Evolutionary conservation across 345 rosid genomes (phyloP).

Genomic region (Acer saccharum): DNA sequence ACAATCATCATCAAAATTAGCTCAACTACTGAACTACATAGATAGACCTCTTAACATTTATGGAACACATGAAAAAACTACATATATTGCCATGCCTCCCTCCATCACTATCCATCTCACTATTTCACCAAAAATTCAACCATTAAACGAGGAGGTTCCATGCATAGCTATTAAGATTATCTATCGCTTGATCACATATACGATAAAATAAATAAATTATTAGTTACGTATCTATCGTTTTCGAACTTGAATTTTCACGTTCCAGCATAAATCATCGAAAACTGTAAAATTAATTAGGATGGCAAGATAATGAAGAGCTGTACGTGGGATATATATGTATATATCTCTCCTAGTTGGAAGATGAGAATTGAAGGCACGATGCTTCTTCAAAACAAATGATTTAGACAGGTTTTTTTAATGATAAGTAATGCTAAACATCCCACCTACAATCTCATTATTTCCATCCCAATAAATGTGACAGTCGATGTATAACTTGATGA

Average conservation of each 20-base stretch:
- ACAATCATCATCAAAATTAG: constrained; percentile 3
- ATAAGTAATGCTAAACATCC: too few relatives aligned
- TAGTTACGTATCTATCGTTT: not conserved
- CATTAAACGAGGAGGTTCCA: not conserved
- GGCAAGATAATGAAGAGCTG: not conserved
- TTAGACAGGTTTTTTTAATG: too few relatives aligned
- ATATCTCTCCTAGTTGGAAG: not conserved
- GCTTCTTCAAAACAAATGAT: not conserved
- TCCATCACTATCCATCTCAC: not conserved
- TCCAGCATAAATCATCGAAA: too few relatives aligned
- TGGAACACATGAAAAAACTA: not conserved
- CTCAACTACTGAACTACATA: constrained; percentile 17
- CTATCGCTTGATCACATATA: not conserved
- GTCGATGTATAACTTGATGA: too few relatives aligned
- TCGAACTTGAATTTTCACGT: not conserved
- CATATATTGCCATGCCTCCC: not conserved
- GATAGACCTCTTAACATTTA: not conserved
- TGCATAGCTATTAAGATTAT: not conserved
- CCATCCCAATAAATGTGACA: too few relatives aligned
- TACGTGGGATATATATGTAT: too few relatives aligned
- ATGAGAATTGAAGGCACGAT: not conserved
- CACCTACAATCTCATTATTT: too few relatives aligned
- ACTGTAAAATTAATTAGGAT: not conserved
- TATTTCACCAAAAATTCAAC: not conserved
- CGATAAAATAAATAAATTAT: too few relatives aligned